These are phyloP conservation scores for Hortiboletus campestris DNA, from an alignment of 768 basidiomycete species.

Conservation along the genomic window DNA sequence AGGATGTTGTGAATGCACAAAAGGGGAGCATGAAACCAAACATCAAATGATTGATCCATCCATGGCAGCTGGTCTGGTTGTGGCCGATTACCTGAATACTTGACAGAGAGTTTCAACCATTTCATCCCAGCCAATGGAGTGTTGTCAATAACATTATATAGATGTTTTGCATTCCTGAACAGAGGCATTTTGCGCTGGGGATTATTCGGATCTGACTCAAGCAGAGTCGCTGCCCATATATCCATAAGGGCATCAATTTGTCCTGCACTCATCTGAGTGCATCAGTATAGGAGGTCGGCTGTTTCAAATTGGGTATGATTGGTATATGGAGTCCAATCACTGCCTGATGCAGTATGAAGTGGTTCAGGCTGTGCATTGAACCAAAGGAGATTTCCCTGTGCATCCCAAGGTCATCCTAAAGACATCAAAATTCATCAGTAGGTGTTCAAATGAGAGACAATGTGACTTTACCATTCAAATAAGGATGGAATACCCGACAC, in stretches of 20 bases:
- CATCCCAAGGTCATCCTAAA: slow-evolving; percentile 1
- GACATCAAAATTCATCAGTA: too few relatives aligned
- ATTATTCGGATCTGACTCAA: not conserved
- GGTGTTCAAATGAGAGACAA: too few relatives aligned
- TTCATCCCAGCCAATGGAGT: too few relatives aligned
- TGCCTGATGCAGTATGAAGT: not conserved
- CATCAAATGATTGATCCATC: too few relatives aligned
- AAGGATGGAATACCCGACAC: not conserved
- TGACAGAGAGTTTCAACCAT: too few relatives aligned
- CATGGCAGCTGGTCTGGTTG: too few relatives aligned
- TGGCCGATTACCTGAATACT: too few relatives aligned
- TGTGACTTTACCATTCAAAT: too few relatives aligned
- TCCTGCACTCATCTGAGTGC: slow-evolving; percentile 19
- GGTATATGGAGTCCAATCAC: slow-evolving; percentile 27
- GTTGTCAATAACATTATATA: too few relatives aligned
- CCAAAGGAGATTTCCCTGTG: not conserved
- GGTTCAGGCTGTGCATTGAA: not conserved
- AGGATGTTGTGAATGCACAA: too few relatives aligned
- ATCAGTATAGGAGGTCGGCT: slow-evolving; percentile 22
- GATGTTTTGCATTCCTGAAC: not conserved
- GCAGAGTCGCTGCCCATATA: slow-evolving; percentile 16
- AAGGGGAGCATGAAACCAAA: too few relatives aligned
- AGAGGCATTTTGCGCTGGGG: not conserved
- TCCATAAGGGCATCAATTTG: slow-evolving; percentile 21
- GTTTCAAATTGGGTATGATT: too few relatives aligned